These are phyloP conservation scores for Epichloe aotearoae DNA, from an alignment of 2,329 filamentous ascomycete genomes.

Conservation along the genomic window DNA sequence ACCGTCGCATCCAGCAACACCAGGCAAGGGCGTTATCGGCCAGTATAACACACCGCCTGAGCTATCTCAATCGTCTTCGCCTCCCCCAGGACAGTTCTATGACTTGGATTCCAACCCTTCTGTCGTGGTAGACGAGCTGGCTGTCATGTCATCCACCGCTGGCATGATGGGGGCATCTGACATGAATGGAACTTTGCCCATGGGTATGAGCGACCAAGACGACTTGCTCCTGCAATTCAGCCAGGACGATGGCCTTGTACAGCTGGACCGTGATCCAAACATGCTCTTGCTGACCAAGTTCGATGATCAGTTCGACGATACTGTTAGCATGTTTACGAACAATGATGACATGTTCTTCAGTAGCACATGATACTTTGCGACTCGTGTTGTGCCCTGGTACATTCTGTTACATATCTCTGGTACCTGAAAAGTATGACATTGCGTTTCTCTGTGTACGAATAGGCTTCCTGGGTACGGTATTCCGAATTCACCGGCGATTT, in stretches of 20 bases:
- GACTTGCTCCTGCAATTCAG: slow-evolving; percentile 32
- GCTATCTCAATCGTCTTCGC: slow-evolving; percentile 47
- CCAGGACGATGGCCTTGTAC: slow-evolving; percentile 28
- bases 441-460: slow-evolving; percentile 6
- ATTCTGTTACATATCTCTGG: slow-evolving; percentile 1
- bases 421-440: slow-evolving; percentile 2
- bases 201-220: slow-evolving; percentile 25
- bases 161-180: slow-evolving; percentile 20
- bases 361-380: slow-evolving; percentile 13
- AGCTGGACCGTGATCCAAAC: slow-evolving; percentile 31
- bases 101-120: slow-evolving; percentile 29
- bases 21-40: slow-evolving; percentile 36
- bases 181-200: slow-evolving; percentile 20
- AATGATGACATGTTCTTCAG: slow-evolving; percentile 41
- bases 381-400: neutral
- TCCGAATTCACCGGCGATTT: neutral
- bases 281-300: slow-evolving; percentile 40
- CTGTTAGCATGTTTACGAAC: slow-evolving; percentile 37
- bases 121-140: slow-evolving; percentile 17
- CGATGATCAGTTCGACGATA: slow-evolving; percentile 37
- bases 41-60: slow-evolving; percentile 46
- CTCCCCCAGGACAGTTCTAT: slow-evolving; percentile 32
- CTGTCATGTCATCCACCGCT: slow-evolving; percentile 16
- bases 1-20: slow-evolving; percentile 28
- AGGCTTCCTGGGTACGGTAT: neutral